Evolutionary conservation across 495 filamentous ascomycete species (phyloP).

Genomic region (Collariella sp.): DNA sequence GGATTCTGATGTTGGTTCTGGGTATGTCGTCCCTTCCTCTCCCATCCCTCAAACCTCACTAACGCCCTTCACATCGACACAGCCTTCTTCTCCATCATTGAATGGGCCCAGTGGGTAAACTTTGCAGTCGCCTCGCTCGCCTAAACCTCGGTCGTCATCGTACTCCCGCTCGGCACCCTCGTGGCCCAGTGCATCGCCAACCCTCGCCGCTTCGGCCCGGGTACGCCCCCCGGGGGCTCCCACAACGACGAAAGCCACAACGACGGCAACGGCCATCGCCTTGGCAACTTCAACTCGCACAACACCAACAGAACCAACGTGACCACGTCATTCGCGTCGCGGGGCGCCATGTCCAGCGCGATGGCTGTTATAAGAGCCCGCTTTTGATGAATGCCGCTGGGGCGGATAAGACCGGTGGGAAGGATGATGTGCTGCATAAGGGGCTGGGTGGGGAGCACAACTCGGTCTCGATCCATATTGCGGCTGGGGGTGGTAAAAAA

Average conservation of each 20-base stretch:
- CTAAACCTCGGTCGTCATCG: constrained; percentile 60
- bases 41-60: background rate
- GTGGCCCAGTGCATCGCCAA: constrained; percentile 51
- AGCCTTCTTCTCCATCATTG: constrained; percentile 63
- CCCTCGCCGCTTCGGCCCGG: constrained; percentile 5
- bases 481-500: background rate
- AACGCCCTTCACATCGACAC: constrained; percentile 3
- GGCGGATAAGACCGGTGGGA: background rate
- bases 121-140: constrained; percentile 54
- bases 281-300: background rate
- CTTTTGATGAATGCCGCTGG: background rate
- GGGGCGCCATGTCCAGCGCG: background rate
- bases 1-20: constrained; percentile 56
- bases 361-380: background rate
- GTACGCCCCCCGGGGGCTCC: background rate
- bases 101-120: constrained; percentile 38
- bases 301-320: background rate
- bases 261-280: background rate
- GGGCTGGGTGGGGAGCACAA: background rate
- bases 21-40: constrained; percentile 42
- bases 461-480: too few species aligned
- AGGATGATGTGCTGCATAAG: background rate
- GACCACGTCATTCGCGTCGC: background rate
- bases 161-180: constrained; percentile 71
- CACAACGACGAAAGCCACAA: background rate